Evolutionary conservation across 768 basidiomycete genomes (phyloP).

Genomic region (Podaxis sp.): DNA sequence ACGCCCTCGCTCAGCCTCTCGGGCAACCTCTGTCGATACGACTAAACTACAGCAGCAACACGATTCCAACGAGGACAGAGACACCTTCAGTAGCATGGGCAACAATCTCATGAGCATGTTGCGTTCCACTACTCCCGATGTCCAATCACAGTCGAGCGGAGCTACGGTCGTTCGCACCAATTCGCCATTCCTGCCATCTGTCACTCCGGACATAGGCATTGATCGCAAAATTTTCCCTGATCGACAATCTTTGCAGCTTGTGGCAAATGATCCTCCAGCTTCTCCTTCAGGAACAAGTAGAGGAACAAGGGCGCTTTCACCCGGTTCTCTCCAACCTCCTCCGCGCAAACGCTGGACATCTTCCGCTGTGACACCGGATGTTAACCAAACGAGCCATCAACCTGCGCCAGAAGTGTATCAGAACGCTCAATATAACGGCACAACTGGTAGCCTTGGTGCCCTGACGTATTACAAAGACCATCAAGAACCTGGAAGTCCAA

Average conservation of each 20-base stretch:
- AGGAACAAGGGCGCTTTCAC: constrained; percentile 32
- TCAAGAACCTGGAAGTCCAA: constrained; percentile 19
- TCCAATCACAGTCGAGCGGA: constrained; percentile 24
- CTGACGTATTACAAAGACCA: constrained; percentile 9
- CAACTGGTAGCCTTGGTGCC: constrained; percentile 9
- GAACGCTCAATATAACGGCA: constrained; percentile 11
- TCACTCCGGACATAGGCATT: constrained; percentile 30
- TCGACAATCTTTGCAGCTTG: constrained; percentile 25
- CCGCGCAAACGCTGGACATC: constrained; percentile 51
- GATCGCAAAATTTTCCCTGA: constrained; percentile 36
- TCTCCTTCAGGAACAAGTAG: constrained; percentile 24
- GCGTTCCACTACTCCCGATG: constrained; percentile 37
- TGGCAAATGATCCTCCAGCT: constrained; percentile 29
- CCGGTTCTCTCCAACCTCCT: constrained; percentile 45
- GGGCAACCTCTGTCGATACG: constrained; percentile 44
- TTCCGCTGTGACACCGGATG: not conserved
- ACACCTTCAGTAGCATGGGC: constrained; percentile 55
- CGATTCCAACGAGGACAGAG: constrained; percentile 39
- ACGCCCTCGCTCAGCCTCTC: constrained; percentile 59
- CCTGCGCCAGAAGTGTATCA: constrained; percentile 19
- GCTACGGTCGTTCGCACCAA: constrained; percentile 29
- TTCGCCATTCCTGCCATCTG: constrained; percentile 32
- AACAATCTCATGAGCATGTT: constrained; percentile 54
- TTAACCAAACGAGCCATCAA: constrained; percentile 5
- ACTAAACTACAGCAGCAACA: constrained; percentile 31